Base-by-base conservation (phyloP, 1,284 basidiomycete genomes). In the Porodaedalea pini region DNA sequence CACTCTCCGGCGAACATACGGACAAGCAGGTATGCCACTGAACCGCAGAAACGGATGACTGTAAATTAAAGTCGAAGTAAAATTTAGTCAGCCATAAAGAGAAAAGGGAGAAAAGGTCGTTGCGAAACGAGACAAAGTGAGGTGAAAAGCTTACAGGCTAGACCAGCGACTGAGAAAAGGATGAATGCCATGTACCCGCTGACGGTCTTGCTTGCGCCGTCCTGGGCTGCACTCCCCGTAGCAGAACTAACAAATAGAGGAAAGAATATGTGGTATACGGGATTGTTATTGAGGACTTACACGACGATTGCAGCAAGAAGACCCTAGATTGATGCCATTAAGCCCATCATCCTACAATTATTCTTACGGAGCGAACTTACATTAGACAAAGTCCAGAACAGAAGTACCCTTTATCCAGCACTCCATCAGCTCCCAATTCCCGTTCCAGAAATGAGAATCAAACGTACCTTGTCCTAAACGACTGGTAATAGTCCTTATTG, bases 401-500 rank as follows among this genome's bases (percentile, higher is more conserved):
- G 72, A 61, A 94, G 70, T 1, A 93, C 88, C 58, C 74, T 75
- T 51, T 41, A 51, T 63, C 49, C 63, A 49, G 29, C 43, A 27
- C 17, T 31, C 31, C 25, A 48, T 51, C 50, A 27, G 15, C 31
- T 29, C 37, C 23, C 13, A 7, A 8, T 43, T 31, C 21, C 41
- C 29, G 17, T 11, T 13, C 17, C 17, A 5, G n/a, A 3, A 23
- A 34, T 40, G n/a, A 56, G 8, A 57, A 15, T 6, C 21, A 4
- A 67, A 69, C 73, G 63, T 63, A 85, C 77, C 95, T 96, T 1
- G 94, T 96, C 63, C 94, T 81, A 72, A 96, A 93, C 31, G 80
- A 83, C 67, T 85, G 77, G 70, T 95, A 96, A 70, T 91, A 94
- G 74, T 97, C 94, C 69, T 94, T 92, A 70, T 94, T 88, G 63